phyloP scores from a whole-genome alignment of 2,329 filamentous ascomycete species.

The Colletotrichum sp. region DNA sequence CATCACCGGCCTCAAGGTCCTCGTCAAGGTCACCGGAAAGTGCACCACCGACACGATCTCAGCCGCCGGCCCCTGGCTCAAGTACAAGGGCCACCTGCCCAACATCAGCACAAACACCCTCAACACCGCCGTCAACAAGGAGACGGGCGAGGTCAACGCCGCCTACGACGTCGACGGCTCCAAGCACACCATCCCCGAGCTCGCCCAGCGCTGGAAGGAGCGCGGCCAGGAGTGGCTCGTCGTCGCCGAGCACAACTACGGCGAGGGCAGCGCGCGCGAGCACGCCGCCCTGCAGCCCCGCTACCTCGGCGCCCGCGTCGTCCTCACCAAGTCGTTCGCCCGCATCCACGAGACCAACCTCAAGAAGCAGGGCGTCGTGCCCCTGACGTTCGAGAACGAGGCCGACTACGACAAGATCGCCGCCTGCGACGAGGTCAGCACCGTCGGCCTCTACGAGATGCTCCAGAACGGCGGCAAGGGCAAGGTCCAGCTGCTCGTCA shows the following conservation, averaged over 20 bases:
- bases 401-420: conserved; percentile 84
- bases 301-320: conserved; percentile 86
- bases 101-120: conserved; percentile 98
- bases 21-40: conserved; percentile 96
- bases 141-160: conserved; percentile 89
- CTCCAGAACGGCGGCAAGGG: conserved; percentile 80
- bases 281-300: conserved; percentile 89
- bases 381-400: conserved; percentile 88
- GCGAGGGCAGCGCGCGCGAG: conserved; percentile 87
- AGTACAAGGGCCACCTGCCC: conserved; percentile 98
- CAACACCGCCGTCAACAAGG: conserved; percentile 91
- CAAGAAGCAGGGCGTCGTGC: conserved; percentile 97
- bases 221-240: conserved; percentile 84
- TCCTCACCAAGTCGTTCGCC: conserved; percentile 86
- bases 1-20: conserved; percentile 78
- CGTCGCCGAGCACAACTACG: conserved; percentile 97
- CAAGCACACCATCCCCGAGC: conserved; percentile 80
- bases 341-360: conserved; percentile 95
- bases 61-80: conserved; percentile 94
- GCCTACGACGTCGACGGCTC: conserved; percentile 87
- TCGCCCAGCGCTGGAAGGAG: conserved; percentile 83
- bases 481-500: conserved; percentile 73
- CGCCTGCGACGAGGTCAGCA: conserved; percentile 83
- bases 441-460: conserved; percentile 84
- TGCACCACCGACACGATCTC: conserved; percentile 99